These are phyloP conservation scores for Gaertneriomyces sp. DNA, from an alignment of 192 early-diverging fungal species.

Conservation along the genomic window DNA sequence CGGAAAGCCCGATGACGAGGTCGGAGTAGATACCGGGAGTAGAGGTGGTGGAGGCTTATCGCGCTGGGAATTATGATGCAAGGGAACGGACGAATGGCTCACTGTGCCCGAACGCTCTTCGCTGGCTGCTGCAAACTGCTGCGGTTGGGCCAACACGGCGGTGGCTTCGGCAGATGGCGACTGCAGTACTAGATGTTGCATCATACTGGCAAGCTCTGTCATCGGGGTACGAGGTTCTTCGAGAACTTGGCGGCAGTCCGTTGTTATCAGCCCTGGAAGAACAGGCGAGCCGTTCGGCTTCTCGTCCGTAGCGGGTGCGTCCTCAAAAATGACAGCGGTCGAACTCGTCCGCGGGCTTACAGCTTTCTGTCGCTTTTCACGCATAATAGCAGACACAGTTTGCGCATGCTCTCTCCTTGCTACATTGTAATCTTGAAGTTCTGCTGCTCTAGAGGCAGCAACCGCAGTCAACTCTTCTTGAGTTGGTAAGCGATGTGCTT, in stretches of 20 bases:
- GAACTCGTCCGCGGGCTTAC: too few relatives aligned
- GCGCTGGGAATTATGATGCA: constrained; percentile 5
- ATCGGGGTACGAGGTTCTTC: neutral
- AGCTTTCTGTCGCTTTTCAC: too few relatives aligned
- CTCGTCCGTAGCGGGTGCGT: too few relatives aligned
- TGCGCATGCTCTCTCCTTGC: neutral
- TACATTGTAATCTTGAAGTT: neutral
- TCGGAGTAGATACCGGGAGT: constrained; percentile 14
- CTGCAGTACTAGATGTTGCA: neutral
- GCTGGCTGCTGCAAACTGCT: too few relatives aligned
- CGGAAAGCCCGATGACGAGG: constrained; percentile 16
- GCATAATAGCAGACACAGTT: too few relatives aligned
- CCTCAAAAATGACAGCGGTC: too few relatives aligned
- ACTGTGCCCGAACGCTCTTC: too few relatives aligned
- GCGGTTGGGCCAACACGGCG: too few relatives aligned
- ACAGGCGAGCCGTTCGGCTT: too few relatives aligned
- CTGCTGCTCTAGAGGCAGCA: constrained; percentile 12
- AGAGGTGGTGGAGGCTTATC: neutral
- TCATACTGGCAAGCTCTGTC: constrained; percentile 9
- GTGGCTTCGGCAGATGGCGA: neutral
- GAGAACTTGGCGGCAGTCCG: too few relatives aligned
- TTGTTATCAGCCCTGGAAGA: too few relatives aligned
- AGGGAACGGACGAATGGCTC: neutral
- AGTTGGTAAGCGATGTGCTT: constrained; percentile 12
- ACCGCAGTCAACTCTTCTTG: neutral